Conservation (phyloP, 169 alveolate genomes). For the Babesia caballi region DNA sequence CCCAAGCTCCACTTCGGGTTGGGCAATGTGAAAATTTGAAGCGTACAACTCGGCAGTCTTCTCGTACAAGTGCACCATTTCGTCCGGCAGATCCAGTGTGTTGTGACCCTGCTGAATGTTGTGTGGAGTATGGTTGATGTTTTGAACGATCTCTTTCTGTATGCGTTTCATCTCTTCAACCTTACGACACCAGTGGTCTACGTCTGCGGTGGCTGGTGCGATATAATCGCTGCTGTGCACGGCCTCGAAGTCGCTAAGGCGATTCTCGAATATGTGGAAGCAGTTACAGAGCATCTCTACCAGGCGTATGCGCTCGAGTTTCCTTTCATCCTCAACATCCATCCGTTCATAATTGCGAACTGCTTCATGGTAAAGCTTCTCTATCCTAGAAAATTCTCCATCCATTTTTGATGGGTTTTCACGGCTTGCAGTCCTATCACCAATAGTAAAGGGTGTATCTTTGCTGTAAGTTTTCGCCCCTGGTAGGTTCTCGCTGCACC, state of each 20-base stretch:
- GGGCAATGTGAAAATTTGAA: not conserved
- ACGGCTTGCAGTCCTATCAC: no score
- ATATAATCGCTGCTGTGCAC: not conserved
- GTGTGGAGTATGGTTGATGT: not conserved
- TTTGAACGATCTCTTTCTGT: not conserved
- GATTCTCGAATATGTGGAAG: conserved; percentile 26
- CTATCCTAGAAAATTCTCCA: not conserved
- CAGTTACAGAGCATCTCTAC: conserved; percentile 33
- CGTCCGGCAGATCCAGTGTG: not conserved
- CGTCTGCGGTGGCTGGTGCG: not conserved
- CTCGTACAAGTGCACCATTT: not conserved
- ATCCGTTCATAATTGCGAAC: not conserved
- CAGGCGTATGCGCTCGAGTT: conserved; percentile 9
- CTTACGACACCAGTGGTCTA: not conserved
- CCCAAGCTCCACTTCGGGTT: not conserved
- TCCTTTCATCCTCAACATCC: not conserved
- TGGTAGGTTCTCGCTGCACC: no score
- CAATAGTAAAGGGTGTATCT: no score
- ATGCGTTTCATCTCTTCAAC: not conserved
- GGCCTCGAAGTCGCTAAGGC: conserved; percentile 4
- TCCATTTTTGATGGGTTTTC: not conserved
- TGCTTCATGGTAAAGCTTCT: not conserved
- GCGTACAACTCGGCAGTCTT: not conserved
- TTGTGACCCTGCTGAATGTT: not conserved
- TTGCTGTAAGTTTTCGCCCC: no score